phyloP scores from a whole-genome alignment of 2,329 filamentous ascomycete genomes.

The Drechslerella coelobrocha region DNA sequence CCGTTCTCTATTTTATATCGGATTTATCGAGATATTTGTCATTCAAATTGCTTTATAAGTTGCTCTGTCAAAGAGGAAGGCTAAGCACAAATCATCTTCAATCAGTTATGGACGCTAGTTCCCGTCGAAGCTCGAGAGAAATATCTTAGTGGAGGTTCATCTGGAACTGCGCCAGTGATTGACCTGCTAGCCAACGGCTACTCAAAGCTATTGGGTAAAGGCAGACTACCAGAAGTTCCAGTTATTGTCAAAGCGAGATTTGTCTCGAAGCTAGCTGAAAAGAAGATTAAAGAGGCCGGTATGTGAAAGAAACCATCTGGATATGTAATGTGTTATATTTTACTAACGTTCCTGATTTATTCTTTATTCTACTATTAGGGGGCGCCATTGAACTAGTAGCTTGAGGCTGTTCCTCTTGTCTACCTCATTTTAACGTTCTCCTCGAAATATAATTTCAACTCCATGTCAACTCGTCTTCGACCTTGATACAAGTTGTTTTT shows the following conservation, averaged over 20 bases:
- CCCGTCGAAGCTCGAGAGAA: constrained; percentile 90
- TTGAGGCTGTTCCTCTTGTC: no score
- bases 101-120: constrained; percentile 93
- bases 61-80: not conserved
- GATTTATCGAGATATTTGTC: no score
- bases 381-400: constrained; percentile 43
- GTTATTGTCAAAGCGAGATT: constrained; percentile 94
- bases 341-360: no score
- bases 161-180: constrained; percentile 94
- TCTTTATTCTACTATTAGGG: constrained; percentile 8
- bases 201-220: constrained; percentile 99
- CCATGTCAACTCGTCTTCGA: no score
- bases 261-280: constrained; percentile 94
- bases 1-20: no score
- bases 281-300: constrained; percentile 98
- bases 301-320: constrained; percentile 1
- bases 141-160: constrained; percentile 78
- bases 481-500: constrained; percentile 13
- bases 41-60: no score
- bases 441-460: no score
- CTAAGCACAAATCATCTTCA: constrained; percentile 35
- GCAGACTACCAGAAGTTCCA: constrained; percentile 89
- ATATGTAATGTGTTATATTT: no score
- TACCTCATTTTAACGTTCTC: no score
- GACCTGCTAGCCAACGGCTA: constrained; percentile 97